Base-by-base conservation (phyloP, 2,329 filamentous ascomycete genomes). In the Graphilbum fragrans region DNA sequence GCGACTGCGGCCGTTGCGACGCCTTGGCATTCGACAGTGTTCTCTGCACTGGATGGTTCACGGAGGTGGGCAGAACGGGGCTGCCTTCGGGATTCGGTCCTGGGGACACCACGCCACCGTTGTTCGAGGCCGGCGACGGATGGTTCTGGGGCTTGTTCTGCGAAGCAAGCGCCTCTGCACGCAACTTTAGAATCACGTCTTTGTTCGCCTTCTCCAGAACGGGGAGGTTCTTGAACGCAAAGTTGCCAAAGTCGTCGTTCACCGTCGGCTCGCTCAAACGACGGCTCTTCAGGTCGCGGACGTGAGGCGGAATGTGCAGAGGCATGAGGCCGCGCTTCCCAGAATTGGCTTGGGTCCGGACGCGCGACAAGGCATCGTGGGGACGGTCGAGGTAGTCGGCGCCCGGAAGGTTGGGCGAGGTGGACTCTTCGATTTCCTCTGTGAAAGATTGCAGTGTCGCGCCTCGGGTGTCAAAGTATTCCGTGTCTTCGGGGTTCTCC, bases 171-270 rank as follows among this genome's bases (percentile, higher is more conserved):
- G 92, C 88, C 59, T 96, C 88, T 19, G 88, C 86, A 11, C 88
- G 80, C 43, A 98, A 69, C 58, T 96, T 96, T 53, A 96, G 88
- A 25, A 98, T 94, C 23, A 96, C 87, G 53, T 98, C 92, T 58
- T 98, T 98, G 62, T 98, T 98, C 41, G 92, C 92, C 60, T 95
- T 96, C 54, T 96, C 92, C 17, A 98, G 70, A 18, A 96, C 90
- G 0, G 90, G 88, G 38, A 98, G 65, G 53, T 98, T 98, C 65
- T 98, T 98, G 70, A 94, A 98, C 32, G 86, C 78, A 60, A 98
- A 98, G 47, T 78, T 87, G 25, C 92, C 92, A 66, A 98, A 98
- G 57, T 98, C 93, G 58, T 98, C 92, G 1, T 81, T 73, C 25
- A 78, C 74, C 16, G 90, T 79, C 1, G 92, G 92, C 59, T 98